These are phyloP conservation scores for Magnolia kwangsiensis DNA, from an alignment of 164 flowering plant genomes.

Conservation along the genomic window DNA sequence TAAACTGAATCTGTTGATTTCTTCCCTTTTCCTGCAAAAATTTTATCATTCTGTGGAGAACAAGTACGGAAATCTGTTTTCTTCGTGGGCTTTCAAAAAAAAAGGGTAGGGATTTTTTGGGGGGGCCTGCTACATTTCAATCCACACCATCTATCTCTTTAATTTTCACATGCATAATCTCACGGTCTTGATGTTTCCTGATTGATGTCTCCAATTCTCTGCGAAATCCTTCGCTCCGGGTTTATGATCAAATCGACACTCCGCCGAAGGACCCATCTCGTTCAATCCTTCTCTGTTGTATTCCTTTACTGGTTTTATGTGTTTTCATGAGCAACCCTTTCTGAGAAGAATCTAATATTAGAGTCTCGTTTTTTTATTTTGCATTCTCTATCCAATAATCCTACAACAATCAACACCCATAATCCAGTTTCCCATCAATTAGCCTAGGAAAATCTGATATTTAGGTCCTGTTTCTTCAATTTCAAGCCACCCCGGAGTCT, in stretches of 20 bases:
- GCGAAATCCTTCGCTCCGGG: constrained; percentile 79
- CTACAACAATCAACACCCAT: not conserved
- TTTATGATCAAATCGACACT: constrained; percentile 44
- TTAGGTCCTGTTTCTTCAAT: not conserved
- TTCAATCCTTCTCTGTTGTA: constrained; percentile 87
- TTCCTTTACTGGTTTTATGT: constrained; percentile 96
- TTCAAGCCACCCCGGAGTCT: not conserved
- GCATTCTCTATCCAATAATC: not conserved
- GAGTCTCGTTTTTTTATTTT: constrained; percentile 9
- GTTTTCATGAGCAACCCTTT: constrained; percentile 54
- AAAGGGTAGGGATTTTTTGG: too few species aligned
- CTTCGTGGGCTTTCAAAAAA: not conserved
- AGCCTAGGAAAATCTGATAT: not conserved
- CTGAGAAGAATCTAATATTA: not conserved
- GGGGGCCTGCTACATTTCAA: not conserved
- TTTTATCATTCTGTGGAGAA: not conserved
- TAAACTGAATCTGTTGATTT: not conserved
- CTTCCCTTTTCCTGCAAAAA: not conserved
- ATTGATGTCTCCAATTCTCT: constrained; percentile 70
- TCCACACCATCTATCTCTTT: not conserved
- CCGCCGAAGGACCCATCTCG: constrained; percentile 59
- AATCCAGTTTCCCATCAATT: not conserved
- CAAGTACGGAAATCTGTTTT: not conserved
- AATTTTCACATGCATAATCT: constrained; percentile 27
- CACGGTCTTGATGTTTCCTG: constrained; percentile 37